Evolutionary conservation across 208 protist genomes (phyloP).

Genomic region (Herpetomonas samuelpessoai): DNA sequence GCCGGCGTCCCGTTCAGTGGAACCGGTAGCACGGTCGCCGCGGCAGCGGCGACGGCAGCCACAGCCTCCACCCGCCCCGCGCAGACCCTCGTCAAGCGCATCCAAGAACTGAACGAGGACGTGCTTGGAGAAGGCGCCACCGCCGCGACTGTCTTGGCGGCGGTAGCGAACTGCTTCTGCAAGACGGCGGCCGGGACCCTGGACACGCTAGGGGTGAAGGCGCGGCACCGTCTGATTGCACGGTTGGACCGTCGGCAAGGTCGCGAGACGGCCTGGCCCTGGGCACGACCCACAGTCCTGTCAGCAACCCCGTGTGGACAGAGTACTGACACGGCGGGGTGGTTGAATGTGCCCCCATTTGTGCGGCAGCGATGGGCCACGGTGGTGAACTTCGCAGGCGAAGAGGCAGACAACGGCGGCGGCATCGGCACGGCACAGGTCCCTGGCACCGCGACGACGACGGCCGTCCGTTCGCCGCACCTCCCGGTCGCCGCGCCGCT

Average conservation of each 20-base stretch:
- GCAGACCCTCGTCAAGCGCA: constrained; percentile 8
- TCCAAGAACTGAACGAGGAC: constrained; percentile 14
- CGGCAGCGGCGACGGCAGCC: background rate
- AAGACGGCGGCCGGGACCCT: constrained; percentile 22
- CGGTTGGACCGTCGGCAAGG: constrained; percentile 26
- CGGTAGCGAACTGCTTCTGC: constrained; percentile 21
- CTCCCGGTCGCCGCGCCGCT: constrained; percentile 18
- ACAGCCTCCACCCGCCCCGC: background rate
- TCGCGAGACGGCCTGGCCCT: constrained; percentile 4
- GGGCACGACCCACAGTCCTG: too few species aligned
- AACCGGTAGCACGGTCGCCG: background rate
- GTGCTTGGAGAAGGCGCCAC: constrained; percentile 23
- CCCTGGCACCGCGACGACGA: background rate
- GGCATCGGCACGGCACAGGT: background rate
- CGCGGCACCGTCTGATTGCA: constrained; percentile 14
- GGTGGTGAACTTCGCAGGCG: background rate
- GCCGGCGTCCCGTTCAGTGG: too few species aligned
- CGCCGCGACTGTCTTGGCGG: constrained; percentile 16
- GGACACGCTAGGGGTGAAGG: constrained; percentile 15
- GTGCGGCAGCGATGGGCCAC: background rate
- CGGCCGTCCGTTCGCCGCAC: background rate
- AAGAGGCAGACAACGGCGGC: background rate
- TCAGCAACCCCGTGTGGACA: too few species aligned
- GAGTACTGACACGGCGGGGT: background rate
- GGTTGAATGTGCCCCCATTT: background rate